Evolutionary conservation across 176 grass and related monocot species (phyloP), one percentile per base, ranked within the genome.

Genomic region (Musa troglodytarum): DNA sequence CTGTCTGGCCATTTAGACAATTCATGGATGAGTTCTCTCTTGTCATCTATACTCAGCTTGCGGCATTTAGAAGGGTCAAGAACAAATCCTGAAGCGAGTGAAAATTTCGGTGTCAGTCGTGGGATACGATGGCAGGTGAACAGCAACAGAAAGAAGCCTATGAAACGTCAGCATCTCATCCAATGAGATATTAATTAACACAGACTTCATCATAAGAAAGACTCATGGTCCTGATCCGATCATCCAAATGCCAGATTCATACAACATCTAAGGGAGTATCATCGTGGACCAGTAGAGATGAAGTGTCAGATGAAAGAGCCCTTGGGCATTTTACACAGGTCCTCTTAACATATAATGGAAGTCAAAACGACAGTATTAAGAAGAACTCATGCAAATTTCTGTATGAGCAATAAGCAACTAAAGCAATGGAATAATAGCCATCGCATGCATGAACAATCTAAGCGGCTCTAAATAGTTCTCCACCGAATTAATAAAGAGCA

Each of bases 31-130:
- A 99, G 82, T 54, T 89, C 86, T 65, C 88, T 79, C 85, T 99
- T 99, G 78, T 92, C 86, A 53, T 94, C 90, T 73, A 89, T 84
- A 78, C 82, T 94, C 82, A 94, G 78, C 68, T 83, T 61, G 51
- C 79, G 86, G 69, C 96, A 99, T 78, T 86, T 99, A 71, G 86
- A 86, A 76, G 96, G 86, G 65, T 99, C 90, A 74, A 91, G 89
- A 19, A 55, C 34, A 78, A 73, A 57, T 75, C 86, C 96, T 99
- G 81, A 56, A 72, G 72, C 21, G 69, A 86, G 12, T 86, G 12
- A 81, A 76, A 53, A 53, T 74, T 79, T 50, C 20, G 23, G 10
- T 23, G 22, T 56, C 24, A 29, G 53, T 22, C 57, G 10, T 15
- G 24, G 12, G 20, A 17, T 74, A 12, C 12, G 7, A 56, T 74